Conservation (phyloP, 169 alveolate genomes). For the Plasmodium chabaudi region DNA sequence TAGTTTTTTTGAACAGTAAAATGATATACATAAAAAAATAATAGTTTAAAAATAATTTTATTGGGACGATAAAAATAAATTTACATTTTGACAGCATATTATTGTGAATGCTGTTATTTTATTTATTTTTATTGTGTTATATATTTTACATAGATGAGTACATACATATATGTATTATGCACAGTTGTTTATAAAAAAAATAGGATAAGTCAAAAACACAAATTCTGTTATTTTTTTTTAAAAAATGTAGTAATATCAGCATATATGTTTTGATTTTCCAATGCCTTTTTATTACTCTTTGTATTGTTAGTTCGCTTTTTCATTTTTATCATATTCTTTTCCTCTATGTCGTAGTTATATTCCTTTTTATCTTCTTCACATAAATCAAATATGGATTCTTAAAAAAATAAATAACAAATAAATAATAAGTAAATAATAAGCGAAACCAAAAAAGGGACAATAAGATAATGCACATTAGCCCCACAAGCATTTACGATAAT, state of each 20-base stretch:
- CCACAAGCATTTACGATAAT: too few relatives aligned
- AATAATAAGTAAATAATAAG: neutral
- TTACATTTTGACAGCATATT: too few relatives aligned
- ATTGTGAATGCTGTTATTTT: neutral
- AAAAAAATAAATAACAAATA: neutral
- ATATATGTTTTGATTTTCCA: constrained; percentile 52
- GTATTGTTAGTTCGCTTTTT: constrained; percentile 11
- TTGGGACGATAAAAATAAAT: too few relatives aligned
- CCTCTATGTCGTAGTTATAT: constrained; percentile 69
- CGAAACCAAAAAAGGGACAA: neutral
- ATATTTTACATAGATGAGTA: constrained; percentile 9
- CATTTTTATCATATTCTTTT: constrained; percentile 49
- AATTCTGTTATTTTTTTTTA: constrained; percentile 14
- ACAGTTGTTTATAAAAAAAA: neutral
- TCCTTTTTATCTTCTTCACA: constrained; percentile 70
- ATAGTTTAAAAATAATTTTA: too few relatives aligned
- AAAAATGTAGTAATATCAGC: constrained; percentile 68
- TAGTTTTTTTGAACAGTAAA: too few relatives aligned
- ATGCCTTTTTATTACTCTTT: constrained; percentile 14
- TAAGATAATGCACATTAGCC: too few relatives aligned
- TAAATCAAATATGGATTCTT: constrained; percentile 56
- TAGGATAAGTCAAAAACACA: neutral
- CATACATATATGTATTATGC: constrained; percentile 1
- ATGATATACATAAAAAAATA: too few relatives aligned
- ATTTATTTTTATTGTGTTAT: constrained; percentile 3